Conservation (phyloP, 2,329 filamentous ascomycete species). For the Xylogone sp. region DNA sequence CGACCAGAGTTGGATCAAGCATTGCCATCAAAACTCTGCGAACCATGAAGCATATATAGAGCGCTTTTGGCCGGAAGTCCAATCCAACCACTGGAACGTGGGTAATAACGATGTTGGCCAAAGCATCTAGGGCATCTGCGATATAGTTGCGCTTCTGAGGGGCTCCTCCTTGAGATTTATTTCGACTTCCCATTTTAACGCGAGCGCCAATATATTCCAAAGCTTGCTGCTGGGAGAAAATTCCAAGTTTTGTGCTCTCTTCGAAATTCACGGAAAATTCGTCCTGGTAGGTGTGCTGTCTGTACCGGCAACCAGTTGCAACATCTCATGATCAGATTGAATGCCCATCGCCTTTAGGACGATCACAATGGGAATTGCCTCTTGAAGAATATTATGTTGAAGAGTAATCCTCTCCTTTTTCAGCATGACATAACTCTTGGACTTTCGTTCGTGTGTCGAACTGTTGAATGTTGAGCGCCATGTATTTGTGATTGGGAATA, state of each 20-base stretch:
- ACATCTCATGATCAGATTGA: constrained; percentile 90
- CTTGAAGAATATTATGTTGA: constrained; percentile 87
- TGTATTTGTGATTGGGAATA: neutral
- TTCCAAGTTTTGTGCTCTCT: constrained; percentile 75
- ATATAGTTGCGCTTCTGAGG: constrained; percentile 71
- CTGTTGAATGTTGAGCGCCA: constrained; percentile 39
- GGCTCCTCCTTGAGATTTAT: constrained; percentile 44
- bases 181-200: constrained; percentile 77
- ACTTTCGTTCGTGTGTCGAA: constrained; percentile 96
- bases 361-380: constrained; percentile 93
- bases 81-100: constrained; percentile 89
- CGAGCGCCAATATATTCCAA: constrained; percentile 85
- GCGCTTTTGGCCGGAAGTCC: constrained; percentile 94
- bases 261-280: constrained; percentile 96
- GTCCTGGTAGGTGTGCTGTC: constrained; percentile 87
- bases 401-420: constrained; percentile 92
- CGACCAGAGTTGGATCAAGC: constrained; percentile 82
- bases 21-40: constrained; percentile 93
- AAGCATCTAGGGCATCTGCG: constrained; percentile 87
- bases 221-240: constrained; percentile 93
- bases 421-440: constrained; percentile 90
- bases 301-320: constrained; percentile 83
- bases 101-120: constrained; percentile 89
- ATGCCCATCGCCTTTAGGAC: constrained; percentile 91
- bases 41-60: constrained; percentile 96